phyloP scores from a whole-genome alignment of 2,329 filamentous ascomycete genomes.

The Apiospora hydei region DNA sequence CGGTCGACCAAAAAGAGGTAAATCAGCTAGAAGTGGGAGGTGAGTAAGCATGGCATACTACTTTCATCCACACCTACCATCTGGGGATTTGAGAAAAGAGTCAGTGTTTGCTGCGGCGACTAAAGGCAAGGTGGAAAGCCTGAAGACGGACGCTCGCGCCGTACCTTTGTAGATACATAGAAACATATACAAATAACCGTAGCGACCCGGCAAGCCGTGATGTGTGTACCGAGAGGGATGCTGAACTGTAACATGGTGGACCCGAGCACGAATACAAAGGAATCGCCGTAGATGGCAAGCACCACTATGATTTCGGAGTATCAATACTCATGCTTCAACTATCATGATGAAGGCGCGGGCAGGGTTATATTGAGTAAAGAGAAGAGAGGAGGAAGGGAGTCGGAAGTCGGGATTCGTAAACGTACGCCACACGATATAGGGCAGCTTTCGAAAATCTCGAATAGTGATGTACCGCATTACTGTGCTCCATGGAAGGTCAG shows the following conservation, averaged over 20 bases:
- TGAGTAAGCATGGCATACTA: neutral
- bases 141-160: neutral
- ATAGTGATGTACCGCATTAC: neutral
- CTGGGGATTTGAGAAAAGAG: neutral
- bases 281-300: constrained; percentile 3
- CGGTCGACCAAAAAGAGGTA: constrained; percentile 10
- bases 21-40: neutral
- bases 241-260: constrained; percentile 17
- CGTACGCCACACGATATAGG: constrained; percentile 1
- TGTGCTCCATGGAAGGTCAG: neutral
- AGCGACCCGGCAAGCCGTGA: constrained; percentile 10
- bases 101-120: neutral
- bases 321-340: neutral
- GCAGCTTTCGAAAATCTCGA: constrained; percentile 2
- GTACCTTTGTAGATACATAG: constrained; percentile 8
- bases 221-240: neutral
- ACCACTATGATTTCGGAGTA: neutral
- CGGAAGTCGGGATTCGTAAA: neutral
- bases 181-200: neutral
- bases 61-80: neutral
- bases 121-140: neutral
- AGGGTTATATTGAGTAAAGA: neutral
- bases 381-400: neutral
- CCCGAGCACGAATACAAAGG: neutral
- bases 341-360: neutral